These are phyloP conservation scores for Neocucurbitaria cava DNA, from an alignment of 2,329 filamentous ascomycete genomes.

Conservation along the genomic window DNA sequence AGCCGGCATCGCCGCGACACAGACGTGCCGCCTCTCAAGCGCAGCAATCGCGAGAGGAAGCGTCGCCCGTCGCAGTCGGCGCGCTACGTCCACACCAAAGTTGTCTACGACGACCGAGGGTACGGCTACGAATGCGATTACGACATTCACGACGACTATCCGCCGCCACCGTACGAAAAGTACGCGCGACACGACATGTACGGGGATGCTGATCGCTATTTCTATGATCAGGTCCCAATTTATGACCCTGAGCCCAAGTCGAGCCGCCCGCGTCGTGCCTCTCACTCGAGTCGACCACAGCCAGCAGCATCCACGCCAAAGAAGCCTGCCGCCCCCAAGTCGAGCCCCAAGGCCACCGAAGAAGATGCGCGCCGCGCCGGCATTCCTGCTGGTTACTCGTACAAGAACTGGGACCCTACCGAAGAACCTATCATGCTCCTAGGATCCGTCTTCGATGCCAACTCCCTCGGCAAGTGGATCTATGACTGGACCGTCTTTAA, in stretches of 20 bases:
- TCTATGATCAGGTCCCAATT: conserved; percentile 58
- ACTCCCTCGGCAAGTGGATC: conserved; percentile 98
- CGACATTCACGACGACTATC: conserved; percentile 55
- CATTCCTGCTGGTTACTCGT: conserved; percentile 88
- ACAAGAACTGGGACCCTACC: conserved; percentile 97
- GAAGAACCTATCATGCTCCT: conserved; percentile 94
- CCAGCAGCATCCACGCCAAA: conserved; percentile 40
- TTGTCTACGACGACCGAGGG: conserved; percentile 61
- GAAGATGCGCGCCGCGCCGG: conserved; percentile 69
- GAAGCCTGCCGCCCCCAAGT: conserved; percentile 44
- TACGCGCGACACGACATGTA: conserved; percentile 62
- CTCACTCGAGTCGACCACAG: conserved; percentile 58
- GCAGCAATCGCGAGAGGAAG: conserved; percentile 53
- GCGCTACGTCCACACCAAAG: conserved; percentile 64
- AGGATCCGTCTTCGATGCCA: conserved; percentile 95
- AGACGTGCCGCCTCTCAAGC: conserved; percentile 49
- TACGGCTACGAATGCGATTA: conserved; percentile 56
- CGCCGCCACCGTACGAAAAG: conserved; percentile 58
- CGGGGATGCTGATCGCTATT: conserved; percentile 62
- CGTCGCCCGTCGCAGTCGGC: conserved; percentile 59
- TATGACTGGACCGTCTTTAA: conserved; percentile 99
- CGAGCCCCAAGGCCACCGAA: conserved; percentile 62
- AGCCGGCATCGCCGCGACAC: conserved; percentile 49
- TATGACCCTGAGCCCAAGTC: conserved; percentile 53
- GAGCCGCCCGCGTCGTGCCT: conserved; percentile 61